These are phyloP conservation scores for Lactarius sanguifluus DNA, from an alignment of 768 basidiomycete species.

Conservation along the genomic window DNA sequence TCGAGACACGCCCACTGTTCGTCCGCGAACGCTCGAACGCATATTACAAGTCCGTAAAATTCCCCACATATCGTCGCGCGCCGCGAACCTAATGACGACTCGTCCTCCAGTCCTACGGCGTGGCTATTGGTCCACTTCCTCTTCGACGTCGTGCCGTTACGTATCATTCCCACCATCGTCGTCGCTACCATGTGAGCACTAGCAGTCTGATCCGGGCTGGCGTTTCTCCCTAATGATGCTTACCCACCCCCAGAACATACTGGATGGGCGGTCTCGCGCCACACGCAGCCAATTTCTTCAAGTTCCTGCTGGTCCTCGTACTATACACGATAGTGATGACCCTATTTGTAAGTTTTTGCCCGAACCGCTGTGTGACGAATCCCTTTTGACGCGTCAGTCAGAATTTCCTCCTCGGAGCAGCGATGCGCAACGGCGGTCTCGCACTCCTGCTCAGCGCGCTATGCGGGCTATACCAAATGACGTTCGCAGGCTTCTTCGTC, in stretches of 20 bases:
- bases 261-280: constrained; percentile 93
- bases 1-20: constrained; percentile 83
- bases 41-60: constrained; percentile 69
- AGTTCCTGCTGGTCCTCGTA: constrained; percentile 87
- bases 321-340: constrained; percentile 85
- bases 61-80: neutral
- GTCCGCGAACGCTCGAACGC: constrained; percentile 81
- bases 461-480: constrained; percentile 77
- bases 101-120: constrained; percentile 63
- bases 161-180: constrained; percentile 85
- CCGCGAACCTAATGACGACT: constrained; percentile 11
- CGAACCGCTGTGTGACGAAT: neutral
- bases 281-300: constrained; percentile 86
- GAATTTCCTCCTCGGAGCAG: constrained; percentile 88
- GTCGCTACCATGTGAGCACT: constrained; percentile 74
- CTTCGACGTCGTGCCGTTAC: constrained; percentile 87
- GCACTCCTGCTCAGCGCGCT: constrained; percentile 87
- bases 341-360: constrained; percentile 58
- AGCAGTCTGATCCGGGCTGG: neutral
- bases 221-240: neutral
- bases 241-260: constrained; percentile 58
- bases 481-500: constrained; percentile 91
- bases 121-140: constrained; percentile 89
- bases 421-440: constrained; percentile 84
- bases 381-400: constrained; percentile 31